Base-by-base conservation (phyloP, 805 yeast genomes). In the Nakazawaea holstii region DNA sequence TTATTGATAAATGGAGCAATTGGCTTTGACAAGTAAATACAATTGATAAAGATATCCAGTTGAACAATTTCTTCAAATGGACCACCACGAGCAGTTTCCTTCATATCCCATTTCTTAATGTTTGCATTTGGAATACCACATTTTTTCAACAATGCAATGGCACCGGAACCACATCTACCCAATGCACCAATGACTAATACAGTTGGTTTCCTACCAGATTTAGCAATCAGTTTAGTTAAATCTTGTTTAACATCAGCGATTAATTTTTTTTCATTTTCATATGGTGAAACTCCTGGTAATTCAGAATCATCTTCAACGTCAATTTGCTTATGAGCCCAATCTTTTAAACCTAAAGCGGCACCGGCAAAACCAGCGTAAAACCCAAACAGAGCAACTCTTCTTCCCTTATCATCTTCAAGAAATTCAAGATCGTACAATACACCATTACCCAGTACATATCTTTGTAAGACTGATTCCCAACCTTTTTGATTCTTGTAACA, bases 291-390 rank as follows among this genome's bases (percentile, higher is more conserved):
- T 45, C 89, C 88, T 35, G 87, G 87, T 56, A 94, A 73, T 13
- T n/a, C 17, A 13, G 36, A 6, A 54, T 88, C 81, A 64, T 82
- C 79, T 47, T 70, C 60, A 59, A 76, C 50, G 64, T 87, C 84
- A 35, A 81, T 68, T 66, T 87, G 92, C 68, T 92, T 92, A 71
- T 86, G 84, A 43, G 95, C 86, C 97, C 98, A 94, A 67, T 90
- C 96, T 65, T 80, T 80, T 44, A 92, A 74, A 59, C 99, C 99
- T 48, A 94, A 70, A 31, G 99, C 99, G 32, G 99, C 99, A 60
- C 99, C 99, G 6, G 98, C 99, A 65, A 94, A 94, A n/a, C 99
- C 99, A 39, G 99, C 99, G 66, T 92, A 92, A 74, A 80, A 94
- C n/a, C 99, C 99, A 64, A 94, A 94, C 8, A 99, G 99, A 39